Base-by-base conservation (phyloP, 495 filamentous ascomycete species). In the Talaromyces adpressus region DNA sequence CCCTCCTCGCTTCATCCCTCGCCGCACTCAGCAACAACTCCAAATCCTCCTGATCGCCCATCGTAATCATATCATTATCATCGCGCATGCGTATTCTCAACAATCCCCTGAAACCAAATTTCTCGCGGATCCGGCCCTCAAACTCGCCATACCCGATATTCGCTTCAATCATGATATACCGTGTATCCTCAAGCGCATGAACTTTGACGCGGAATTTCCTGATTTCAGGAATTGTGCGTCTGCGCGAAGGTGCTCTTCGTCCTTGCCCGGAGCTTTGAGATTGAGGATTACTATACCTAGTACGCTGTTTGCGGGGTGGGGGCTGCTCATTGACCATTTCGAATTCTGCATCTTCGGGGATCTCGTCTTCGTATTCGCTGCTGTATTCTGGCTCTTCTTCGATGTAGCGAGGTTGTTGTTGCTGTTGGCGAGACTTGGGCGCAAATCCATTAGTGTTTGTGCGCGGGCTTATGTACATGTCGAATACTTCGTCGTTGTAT, bases 21-120 rank as follows among this genome's bases (percentile, higher is more conserved):
- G 88, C 86, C 4, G 76, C 78, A 69, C 77, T 79, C 61, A 98
- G 82, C 47, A 89, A 84, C 83, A 96, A 87, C 59, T 97, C 92
- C 66, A 97, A 74, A 81, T 98, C 94, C 70, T 98, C 94, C 75
- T 96, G 90, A 75, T 98, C 94, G 32, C 89, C 91, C 86, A 98
- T 87, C 12, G 92, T 97, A 73, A 98, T 93, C 88, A 96, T 91
- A 70, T 97, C 94, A 6, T 89, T 89, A 66, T 91, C 85, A 72
- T 96, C 92, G 71, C 85, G 87, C 69, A 96, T 86, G 81, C 90
- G 92, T 73, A 96, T 87, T 81, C 90, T 92, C 71, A 93, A 84
- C 54, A 83, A 79, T 41, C 81, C 79, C 59, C 79, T 75, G 59
- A 96, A 76, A 27, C 83, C 85, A 65, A 97, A 96, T 77, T 98